Evolutionary conservation across 2,329 filamentous ascomycete species (phyloP).

Genomic region (Balansia obtecta): DNA sequence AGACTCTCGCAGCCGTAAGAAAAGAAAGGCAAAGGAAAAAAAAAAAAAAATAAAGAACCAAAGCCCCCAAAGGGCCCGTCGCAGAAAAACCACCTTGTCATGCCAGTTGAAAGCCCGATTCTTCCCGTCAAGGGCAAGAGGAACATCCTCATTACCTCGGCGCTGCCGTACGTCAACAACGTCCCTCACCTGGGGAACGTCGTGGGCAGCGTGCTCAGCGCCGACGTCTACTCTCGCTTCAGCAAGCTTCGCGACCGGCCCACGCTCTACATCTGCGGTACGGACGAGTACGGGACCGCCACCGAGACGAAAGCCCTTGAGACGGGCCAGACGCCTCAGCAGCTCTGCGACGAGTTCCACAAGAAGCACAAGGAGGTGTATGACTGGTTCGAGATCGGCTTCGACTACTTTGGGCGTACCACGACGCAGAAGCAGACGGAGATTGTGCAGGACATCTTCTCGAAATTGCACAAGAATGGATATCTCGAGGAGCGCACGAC

Average conservation of each 20-base stretch:
- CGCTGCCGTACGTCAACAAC: slow-evolving; percentile 69
- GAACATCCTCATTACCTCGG: slow-evolving; percentile 84
- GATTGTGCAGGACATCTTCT: slow-evolving; percentile 87
- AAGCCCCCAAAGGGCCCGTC: neutral
- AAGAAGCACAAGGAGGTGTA: slow-evolving; percentile 83
- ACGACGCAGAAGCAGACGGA: slow-evolving; percentile 80
- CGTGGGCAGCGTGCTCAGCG: slow-evolving; percentile 75
- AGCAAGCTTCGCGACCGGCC: slow-evolving; percentile 68
- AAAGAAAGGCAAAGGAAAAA: too few relatives aligned
- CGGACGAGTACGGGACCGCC: slow-evolving; percentile 87
- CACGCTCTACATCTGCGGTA: slow-evolving; percentile 74
- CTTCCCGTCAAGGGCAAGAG: slow-evolving; percentile 61
- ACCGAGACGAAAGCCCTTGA: slow-evolving; percentile 93
- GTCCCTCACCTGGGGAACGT: slow-evolving; percentile 82
- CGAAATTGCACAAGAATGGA: slow-evolving; percentile 75
- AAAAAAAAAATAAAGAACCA: too few relatives aligned
- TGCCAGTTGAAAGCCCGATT: slow-evolving; percentile 26
- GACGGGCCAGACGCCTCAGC: slow-evolving; percentile 67
- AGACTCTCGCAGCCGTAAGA: too few relatives aligned
- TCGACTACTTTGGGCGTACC: slow-evolving; percentile 90
- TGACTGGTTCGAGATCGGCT: slow-evolving; percentile 90
- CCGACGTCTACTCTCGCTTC: slow-evolving; percentile 76
- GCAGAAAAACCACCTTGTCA: neutral
- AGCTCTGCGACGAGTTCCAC: slow-evolving; percentile 89
- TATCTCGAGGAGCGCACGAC: slow-evolving; percentile 80